Base-by-base conservation (phyloP, 169 alveolate species). In the Babesia divergens region DNA sequence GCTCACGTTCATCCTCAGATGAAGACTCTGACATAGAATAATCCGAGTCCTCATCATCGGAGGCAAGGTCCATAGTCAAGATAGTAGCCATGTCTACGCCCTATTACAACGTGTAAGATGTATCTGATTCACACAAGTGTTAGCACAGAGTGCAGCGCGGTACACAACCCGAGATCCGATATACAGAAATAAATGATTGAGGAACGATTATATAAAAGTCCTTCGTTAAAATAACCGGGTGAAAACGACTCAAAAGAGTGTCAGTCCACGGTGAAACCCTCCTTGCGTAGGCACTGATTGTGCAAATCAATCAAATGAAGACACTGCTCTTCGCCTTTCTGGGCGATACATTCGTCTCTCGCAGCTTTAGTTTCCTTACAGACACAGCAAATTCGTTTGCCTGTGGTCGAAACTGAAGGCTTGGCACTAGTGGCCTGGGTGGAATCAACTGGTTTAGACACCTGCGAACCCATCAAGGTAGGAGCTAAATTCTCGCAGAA, bases 341-440 rank as follows among this genome's bases (percentile, higher is more conserved):
- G 56, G 34, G 86, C 83, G 32, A 86, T 82, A 44, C 92, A 86
- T 32, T 72, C 81, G 50, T 86, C 92, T 75, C 92, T 70, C 16
- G 89, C 86, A 29, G 66, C 71, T 83, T 82, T 86, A 20, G 92
- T 86, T 54, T 86, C 92, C 66, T 82, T 71, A 32, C 92, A 86
- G 28, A 86, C 92, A 37, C 92, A 86, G 51, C 92, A 86, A 16
- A 75, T 72, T 40, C 54, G 54, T 53, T 86, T 86, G 32, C 80
- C 80, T 16, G 51, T 59, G 52, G 50, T 26, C 52, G 52, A 47
- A 7, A 46, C 16, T n/a, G 49, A n/a, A 11, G 68, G 18, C 16
- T 46, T 13, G 35, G 44, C 46, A 18, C 34, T 16, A 9, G 43
- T 52, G 20, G 77, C 6, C 6, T 32, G 37, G 37, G 42, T 28